Evolutionary conservation across 345 rosid species (phyloP).

Genomic region (Geranium rotundifolium): DNA sequence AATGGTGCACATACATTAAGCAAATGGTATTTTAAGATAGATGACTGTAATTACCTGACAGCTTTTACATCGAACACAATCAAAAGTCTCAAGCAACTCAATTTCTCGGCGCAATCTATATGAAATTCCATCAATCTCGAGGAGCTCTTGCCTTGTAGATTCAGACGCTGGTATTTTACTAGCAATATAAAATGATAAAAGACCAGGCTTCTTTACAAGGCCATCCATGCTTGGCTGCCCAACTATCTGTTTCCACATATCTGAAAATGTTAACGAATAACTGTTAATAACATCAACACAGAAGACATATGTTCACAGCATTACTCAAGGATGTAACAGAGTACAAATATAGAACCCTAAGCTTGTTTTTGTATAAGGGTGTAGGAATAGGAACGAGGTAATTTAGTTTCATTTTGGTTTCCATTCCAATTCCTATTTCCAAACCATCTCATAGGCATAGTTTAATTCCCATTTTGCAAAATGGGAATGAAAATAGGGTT

Average conservation of each 20-base stretch:
- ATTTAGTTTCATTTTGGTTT: no score
- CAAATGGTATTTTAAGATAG: not conserved
- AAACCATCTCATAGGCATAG: no score
- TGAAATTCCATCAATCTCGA: conserved; percentile 81
- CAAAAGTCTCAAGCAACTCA: conserved; percentile 59
- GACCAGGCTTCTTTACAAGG: conserved; percentile 67
- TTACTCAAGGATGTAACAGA: not conserved
- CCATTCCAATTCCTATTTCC: no score
- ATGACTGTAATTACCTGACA: conserved; percentile 51
- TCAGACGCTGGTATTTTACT: conserved; percentile 91
- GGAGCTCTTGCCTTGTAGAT: conserved; percentile 81
- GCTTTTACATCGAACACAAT: conserved; percentile 62
- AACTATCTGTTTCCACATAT: conserved; percentile 82
- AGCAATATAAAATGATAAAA: conserved; percentile 72
- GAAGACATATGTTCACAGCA: not conserved
- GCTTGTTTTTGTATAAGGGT: no score
- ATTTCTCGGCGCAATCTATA: conserved; percentile 82
- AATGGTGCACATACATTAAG: not conserved
- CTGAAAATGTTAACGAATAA: conserved; percentile 29
- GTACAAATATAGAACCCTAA: not conserved
- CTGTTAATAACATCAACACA: not conserved
- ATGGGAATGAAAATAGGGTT: no score
- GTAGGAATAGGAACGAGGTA: no score
- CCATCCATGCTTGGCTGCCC: conserved; percentile 66
- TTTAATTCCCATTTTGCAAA: no score